Conservation (phyloP, 805 yeast genomes). For the Metschnikowia kunwiensis region DNA sequence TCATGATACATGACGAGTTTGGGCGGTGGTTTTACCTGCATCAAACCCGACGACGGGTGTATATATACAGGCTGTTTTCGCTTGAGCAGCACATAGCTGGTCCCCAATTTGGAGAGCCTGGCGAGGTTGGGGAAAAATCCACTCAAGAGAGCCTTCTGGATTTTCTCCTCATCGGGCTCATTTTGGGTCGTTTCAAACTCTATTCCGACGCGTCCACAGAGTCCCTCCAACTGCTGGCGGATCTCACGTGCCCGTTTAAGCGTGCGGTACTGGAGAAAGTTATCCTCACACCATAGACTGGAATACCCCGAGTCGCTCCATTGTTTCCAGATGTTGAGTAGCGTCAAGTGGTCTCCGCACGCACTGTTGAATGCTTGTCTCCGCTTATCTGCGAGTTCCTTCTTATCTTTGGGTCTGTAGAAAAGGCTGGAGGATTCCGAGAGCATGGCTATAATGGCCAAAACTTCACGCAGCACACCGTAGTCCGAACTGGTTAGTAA, state of each 20-base stretch:
- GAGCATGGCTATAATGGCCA: slow-evolving; percentile 78
- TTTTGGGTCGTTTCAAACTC: slow-evolving; percentile 17
- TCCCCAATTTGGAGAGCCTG: slow-evolving; percentile 57
- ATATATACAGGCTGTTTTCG: slow-evolving; percentile 70
- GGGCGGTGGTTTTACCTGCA: slow-evolving; percentile 66
- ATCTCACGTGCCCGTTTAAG: slow-evolving; percentile 67
- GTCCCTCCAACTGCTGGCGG: slow-evolving; percentile 59
- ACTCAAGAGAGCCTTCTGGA: slow-evolving; percentile 56
- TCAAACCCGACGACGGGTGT: slow-evolving; percentile 83
- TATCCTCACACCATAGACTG: slow-evolving; percentile 79
- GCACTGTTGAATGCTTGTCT: slow-evolving; percentile 52
- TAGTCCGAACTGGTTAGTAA: slow-evolving; percentile 59
- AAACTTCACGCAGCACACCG: slow-evolving; percentile 62
- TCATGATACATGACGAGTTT: slow-evolving; percentile 77
- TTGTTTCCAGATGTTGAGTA: slow-evolving; percentile 70
- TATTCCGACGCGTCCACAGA: slow-evolving; percentile 56
- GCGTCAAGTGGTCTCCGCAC: slow-evolving; percentile 76
- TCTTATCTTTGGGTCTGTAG: slow-evolving; percentile 65
- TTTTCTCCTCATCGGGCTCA: slow-evolving; percentile 20
- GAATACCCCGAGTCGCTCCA: slow-evolving; percentile 72
- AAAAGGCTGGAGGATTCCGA: slow-evolving; percentile 73
- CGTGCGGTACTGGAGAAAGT: slow-evolving; percentile 73
- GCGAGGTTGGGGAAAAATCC: slow-evolving; percentile 73
- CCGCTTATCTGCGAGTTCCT: slow-evolving; percentile 62
- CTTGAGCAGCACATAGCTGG: slow-evolving; percentile 62